A percentile compares a stretch with the other conserved stretches of the same genome.
These are phyloP conservation scores for Hypoxylon perforatum DNA, from an alignment of 495 filamentous ascomycete genomes.

Conservation along the genomic window DNA sequence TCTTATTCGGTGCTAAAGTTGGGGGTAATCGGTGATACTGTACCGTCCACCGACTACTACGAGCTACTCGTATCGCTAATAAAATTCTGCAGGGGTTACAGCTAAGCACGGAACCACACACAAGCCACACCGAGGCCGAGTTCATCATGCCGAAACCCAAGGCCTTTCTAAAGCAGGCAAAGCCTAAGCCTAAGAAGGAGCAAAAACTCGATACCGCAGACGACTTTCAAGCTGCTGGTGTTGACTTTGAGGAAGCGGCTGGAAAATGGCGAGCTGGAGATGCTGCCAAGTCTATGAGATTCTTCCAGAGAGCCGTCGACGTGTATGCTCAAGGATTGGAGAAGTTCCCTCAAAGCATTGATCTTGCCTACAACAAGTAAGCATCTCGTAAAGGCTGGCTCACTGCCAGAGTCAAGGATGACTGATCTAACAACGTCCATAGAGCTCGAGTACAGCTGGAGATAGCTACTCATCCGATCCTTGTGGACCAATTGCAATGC, in stretches of 20 bases:
- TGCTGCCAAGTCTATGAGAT: constrained; percentile 72
- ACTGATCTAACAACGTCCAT: constrained; percentile 2
- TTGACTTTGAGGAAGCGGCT: constrained; percentile 73
- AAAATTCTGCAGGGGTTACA: too few species aligned
- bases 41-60: too few species aligned
- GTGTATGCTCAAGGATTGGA: constrained; percentile 69
- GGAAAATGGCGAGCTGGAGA: constrained; percentile 81
- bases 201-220: constrained; percentile 36
- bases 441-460: constrained; percentile 71
- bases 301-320: constrained; percentile 72
- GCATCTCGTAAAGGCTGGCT: background rate
- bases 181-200: constrained; percentile 24
- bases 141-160: constrained; percentile 29
- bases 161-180: constrained; percentile 12
- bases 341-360: constrained; percentile 69
- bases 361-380: constrained; percentile 77
- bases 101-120: too few species aligned
- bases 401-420: background rate
- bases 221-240: constrained; percentile 61
- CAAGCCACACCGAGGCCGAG: too few species aligned
- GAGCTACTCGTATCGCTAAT: too few species aligned
- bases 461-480: constrained; percentile 69
- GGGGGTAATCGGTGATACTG: too few species aligned
- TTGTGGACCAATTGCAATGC: constrained; percentile 65
- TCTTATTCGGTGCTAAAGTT: too few species aligned